Base-by-base conservation (phyloP, 345 rosid species). In the Gossypioides kirkii region DNA sequence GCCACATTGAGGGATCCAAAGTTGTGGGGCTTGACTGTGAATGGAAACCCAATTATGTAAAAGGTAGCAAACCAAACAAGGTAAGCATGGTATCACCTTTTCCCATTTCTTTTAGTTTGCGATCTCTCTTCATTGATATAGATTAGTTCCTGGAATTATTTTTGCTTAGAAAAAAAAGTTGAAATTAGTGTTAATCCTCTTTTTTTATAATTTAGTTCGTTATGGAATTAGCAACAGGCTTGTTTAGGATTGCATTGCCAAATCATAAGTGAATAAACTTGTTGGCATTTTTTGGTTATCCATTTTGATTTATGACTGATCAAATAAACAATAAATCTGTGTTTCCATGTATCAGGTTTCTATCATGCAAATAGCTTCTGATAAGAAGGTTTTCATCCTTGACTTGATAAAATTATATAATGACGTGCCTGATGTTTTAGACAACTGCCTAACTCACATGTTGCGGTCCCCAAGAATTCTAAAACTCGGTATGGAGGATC, bases 11-110 rank as follows among this genome's bases (percentile, higher is more conserved):
- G 81, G 87, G 65, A 76, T 85, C 89, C 80, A 94, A 84, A 84
- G 90, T 94, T 42, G 85, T 89, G 41, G 98, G 98, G 25, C 6
- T 92, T 77, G 98, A 94, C 79, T 92, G 94, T 80, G 98, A 94
- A 83, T 94, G 98, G 99, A 95, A 92, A 79, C 99, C 99, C 25
- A 95, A 89, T 85, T 86, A 83, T 80, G 77, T 36, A 16, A 92
- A 87, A 84, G 96, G 96, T 68, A 71, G 87, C 82, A 83, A 83
- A 79, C 91, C 87, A 22, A 92, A 84, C 88, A 88, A 86, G 92
- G 99, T 94, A 83, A 58, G 26, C 32, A 18, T 69, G 10, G 36
- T 22, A 68, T 73, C 46, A 56, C 46, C 74, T 18, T 49, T 71
- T 36, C 11, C 46, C 45, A 68, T 73, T 41, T 62, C 6, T 42